phyloP scores from a whole-genome alignment of 306 rosid genomes.

The Trifolium repens region DNA sequence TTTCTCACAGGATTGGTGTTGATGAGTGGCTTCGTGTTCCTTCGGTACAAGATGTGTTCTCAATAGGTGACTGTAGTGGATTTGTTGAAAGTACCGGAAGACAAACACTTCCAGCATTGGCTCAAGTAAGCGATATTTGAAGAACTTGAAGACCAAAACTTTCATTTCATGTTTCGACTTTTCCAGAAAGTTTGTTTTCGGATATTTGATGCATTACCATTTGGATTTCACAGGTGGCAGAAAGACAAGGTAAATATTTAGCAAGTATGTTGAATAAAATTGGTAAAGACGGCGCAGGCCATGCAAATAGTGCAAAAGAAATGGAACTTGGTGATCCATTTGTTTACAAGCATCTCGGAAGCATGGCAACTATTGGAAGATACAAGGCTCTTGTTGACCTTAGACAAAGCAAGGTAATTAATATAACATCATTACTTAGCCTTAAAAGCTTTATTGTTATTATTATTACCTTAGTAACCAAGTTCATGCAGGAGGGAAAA shows the following conservation, averaged over 20 bases:
- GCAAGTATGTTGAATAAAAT: conserved; percentile 67
- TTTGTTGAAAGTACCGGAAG: conserved; percentile 92
- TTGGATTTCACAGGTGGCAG: conserved; percentile 75
- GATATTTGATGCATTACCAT: conserved; percentile 9
- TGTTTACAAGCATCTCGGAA: conserved; percentile 91
- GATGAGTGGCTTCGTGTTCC: conserved; percentile 94
- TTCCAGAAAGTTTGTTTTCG: conserved; percentile 8
- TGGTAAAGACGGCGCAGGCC: conserved; percentile 72
- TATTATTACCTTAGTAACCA: conserved; percentile 10
- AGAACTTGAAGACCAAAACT: too few relatives aligned
- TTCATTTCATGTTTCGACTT: neutral
- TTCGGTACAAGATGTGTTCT: conserved; percentile 69
- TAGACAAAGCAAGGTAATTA: conserved; percentile 87
- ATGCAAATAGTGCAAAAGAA: conserved; percentile 58
- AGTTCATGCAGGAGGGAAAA: conserved; percentile 64
- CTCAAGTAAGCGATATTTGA: conserved; percentile 62
- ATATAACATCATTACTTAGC: conserved; percentile 11
- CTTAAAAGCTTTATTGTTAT: conserved; percentile 14
- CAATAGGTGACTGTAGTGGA: conserved; percentile 96
- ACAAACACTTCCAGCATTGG: conserved; percentile 84
- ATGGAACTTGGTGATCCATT: conserved; percentile 69
- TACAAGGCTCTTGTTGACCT: conserved; percentile 98
- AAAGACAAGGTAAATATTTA: conserved; percentile 89
- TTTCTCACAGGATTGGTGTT: conserved; percentile 73
- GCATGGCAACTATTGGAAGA: conserved; percentile 96